A percentile compares a stretch with the other conserved stretches of the same genome.
These are phyloP conservation scores for Aegilops sharonensis DNA, from an alignment of 176 grass and related monocot species.

Conservation along the genomic window DNA sequence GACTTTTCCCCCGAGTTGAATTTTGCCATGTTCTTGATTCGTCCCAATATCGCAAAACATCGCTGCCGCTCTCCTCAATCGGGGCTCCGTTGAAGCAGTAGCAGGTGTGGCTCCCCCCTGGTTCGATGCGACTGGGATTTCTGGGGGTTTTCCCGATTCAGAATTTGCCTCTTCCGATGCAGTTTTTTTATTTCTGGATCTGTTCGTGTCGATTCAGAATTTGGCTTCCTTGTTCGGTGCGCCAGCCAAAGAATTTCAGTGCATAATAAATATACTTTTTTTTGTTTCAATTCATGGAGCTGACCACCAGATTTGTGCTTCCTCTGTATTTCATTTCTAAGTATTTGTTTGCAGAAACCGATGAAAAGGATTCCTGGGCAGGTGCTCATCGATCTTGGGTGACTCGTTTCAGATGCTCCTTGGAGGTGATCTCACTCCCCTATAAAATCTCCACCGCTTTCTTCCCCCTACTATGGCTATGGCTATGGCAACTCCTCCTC, in stretches of 20 bases:
- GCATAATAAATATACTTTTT: not conserved
- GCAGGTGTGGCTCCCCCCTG: not conserved
- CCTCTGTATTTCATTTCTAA: not conserved
- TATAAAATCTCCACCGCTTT: conserved; percentile 21
- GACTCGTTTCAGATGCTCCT: conserved; percentile 31
- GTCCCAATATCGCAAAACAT: not conserved
- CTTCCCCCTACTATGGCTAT: conserved; percentile 6
- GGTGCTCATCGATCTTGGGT: conserved; percentile 29
- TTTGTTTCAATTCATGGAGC: not conserved
- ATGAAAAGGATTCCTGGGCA: conserved; percentile 21
- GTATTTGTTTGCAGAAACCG: conserved; percentile 5
- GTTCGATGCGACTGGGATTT: not conserved
- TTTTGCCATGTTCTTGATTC: not conserved
- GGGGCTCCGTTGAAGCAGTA: not conserved
- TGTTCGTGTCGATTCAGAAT: not conserved
- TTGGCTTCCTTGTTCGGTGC: not conserved
- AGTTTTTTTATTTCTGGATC: not conserved
- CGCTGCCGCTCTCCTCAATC: not conserved
- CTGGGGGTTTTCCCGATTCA: not conserved
- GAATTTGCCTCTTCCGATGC: not conserved
- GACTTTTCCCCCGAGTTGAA: not conserved
- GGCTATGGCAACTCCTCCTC: not conserved
- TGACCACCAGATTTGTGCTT: not conserved
- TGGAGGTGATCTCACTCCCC: conserved; percentile 32
- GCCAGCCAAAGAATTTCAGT: not conserved